phyloP scores from a whole-genome alignment of 2,329 filamentous ascomycete genomes.

The Penicillium sp. region DNA sequence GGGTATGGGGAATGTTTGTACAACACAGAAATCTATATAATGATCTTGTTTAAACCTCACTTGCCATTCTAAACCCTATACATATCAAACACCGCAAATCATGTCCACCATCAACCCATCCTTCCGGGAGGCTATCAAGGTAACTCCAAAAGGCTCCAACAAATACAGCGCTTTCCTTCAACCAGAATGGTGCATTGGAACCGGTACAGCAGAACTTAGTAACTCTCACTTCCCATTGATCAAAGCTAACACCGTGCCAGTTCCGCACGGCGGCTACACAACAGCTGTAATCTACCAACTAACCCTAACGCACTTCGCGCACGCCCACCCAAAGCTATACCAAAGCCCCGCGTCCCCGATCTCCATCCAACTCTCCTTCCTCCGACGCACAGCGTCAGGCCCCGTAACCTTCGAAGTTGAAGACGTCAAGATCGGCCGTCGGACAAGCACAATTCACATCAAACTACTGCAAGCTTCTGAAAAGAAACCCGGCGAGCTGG shows the following conservation, averaged over 20 bases:
- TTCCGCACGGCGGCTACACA: constrained; percentile 70
- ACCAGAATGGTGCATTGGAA: constrained; percentile 64
- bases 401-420: constrained; percentile 57
- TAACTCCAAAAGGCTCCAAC: constrained; percentile 48
- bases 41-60: not conserved
- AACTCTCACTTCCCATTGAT: constrained; percentile 13
- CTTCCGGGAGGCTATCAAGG: constrained; percentile 39
- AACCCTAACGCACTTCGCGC: constrained; percentile 58
- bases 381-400: constrained; percentile 61
- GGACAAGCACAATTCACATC: constrained; percentile 63
- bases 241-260: constrained; percentile 40
- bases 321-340: constrained; percentile 55
- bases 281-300: constrained; percentile 62
- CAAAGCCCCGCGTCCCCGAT: constrained; percentile 56
- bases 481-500: constrained; percentile 35
- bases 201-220: constrained; percentile 42
- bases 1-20: constrained; percentile 2
- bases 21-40: not conserved
- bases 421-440: constrained; percentile 63
- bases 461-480: constrained; percentile 48
- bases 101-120: constrained; percentile 25
- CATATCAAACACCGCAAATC: not conserved
- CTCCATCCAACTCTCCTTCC: constrained; percentile 63
- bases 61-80: not conserved
- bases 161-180: constrained; percentile 57